Evolutionary conservation across 2,329 filamentous ascomycete species (phyloP).

Genomic region (Monosporascus sp.): DNA sequence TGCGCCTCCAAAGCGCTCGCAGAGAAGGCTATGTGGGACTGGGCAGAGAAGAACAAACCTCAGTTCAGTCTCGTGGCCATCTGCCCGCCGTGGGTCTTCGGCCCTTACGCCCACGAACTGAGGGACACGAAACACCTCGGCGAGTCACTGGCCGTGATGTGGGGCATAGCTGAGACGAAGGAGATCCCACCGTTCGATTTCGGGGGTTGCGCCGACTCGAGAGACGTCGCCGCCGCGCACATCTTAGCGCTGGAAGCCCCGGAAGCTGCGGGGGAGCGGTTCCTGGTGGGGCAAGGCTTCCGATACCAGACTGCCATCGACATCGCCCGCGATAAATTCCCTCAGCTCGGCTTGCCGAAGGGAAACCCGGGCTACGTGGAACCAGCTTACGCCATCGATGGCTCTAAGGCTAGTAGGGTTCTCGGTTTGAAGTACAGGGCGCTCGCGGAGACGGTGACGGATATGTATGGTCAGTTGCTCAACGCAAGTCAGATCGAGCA

Average conservation of each 20-base stretch:
- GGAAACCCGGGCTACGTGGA: conserved; percentile 28
- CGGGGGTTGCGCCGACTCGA: conserved; percentile 25
- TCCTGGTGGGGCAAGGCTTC: conserved; percentile 19
- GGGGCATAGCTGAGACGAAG: conserved; percentile 20
- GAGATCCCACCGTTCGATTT: conserved; percentile 27
- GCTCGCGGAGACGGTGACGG: conserved; percentile 10
- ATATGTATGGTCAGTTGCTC: conserved; percentile 11
- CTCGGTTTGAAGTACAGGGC: conserved; percentile 25
- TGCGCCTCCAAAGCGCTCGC: conserved; percentile 25
- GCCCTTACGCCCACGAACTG: conserved; percentile 24
- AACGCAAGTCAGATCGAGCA: neutral
- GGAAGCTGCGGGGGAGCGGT: neutral
- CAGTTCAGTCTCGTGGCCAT: conserved; percentile 36
- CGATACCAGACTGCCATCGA: conserved; percentile 36
- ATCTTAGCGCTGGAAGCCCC: neutral
- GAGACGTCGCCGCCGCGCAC: neutral
- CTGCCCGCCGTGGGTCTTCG: conserved; percentile 39
- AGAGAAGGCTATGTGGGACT: conserved; percentile 32
- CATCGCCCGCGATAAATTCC: conserved; percentile 21
- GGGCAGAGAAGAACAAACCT: conserved; percentile 13
- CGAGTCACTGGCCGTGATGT: conserved; percentile 25
- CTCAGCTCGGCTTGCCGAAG: conserved; percentile 29
- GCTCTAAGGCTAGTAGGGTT: conserved; percentile 41
- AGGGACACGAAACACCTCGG: conserved; percentile 18
- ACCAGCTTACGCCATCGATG: conserved; percentile 39